Evolutionary conservation across 345 rosid genomes (phyloP), one percentile per base, ranked within the genome.

Genomic region (Linum trigynum): DNA sequence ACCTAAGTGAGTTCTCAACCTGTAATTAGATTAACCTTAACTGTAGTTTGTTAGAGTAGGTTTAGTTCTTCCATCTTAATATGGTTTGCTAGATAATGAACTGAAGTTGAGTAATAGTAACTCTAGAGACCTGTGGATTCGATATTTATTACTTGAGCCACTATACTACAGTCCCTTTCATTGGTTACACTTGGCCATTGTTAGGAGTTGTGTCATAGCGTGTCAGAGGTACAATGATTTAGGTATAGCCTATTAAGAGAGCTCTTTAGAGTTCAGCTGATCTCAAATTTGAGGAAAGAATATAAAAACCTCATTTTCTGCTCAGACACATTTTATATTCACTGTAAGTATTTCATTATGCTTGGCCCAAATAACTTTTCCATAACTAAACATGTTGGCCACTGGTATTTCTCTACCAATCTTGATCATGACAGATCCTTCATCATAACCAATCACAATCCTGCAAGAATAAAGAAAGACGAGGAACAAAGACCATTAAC

Each of bases 281-380:
- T 67, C 36, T 4, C 4, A 17, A 5, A 55, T 7, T 61, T 48
- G 53, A 48, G 3, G 38, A 36, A 16, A 16, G 37, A 48, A 41
- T 62, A 6, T 48, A 3, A 48, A 17, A 64, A 89, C 99, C 99
- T 95, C 99, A 79, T 72, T 85, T 79, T 85, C 98, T 70, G 97
- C 91, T 69, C 96, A 96, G 35, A 91, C 85, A 79, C 90, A 89
- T 86, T 91, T 91, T 72, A 95, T 86, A 79, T 95, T 95, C 64
- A 90, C 96, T 55, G 99, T 95, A 78, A 91, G 98, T 77, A 95
- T 86, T 80, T 95, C 99, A 82, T 95, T 95, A 74, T 91, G 99
- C 84, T 91, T 95, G 38, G 99, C 98, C 99, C 99, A 95, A 74
- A 91, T 91, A 78, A 95, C 89, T 80, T 95, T 95, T 63, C 99